phyloP scores from a whole-genome alignment of 2,329 filamentous ascomycete species.

The Colletotrichum spinosum region DNA sequence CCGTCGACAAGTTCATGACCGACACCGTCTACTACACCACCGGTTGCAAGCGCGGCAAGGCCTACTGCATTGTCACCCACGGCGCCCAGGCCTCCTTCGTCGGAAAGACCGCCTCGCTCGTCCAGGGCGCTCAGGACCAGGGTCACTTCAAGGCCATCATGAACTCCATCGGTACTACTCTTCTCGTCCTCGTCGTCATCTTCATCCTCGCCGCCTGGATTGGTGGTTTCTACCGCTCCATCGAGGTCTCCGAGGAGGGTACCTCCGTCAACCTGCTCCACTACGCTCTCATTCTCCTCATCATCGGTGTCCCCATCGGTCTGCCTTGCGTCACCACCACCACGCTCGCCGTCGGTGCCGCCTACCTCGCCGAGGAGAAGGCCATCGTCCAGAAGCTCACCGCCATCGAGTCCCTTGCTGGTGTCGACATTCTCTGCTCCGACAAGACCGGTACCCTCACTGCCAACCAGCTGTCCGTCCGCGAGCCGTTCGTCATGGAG shows the following conservation, averaged over 20 bases:
- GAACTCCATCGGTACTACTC: conserved; percentile 81
- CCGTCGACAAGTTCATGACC: conserved; percentile 83
- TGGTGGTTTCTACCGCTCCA: conserved; percentile 81
- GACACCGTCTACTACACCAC: conserved; percentile 83
- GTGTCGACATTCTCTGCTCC: conserved; percentile 83
- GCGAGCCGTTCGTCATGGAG: conserved; percentile 81
- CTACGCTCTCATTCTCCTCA: conserved; percentile 77
- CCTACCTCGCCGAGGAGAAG: conserved; percentile 81
- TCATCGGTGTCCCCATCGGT: conserved; percentile 84
- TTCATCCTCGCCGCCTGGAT: conserved; percentile 82
- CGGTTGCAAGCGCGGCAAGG: conserved; percentile 84
- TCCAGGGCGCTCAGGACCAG: conserved; percentile 80
- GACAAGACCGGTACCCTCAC: conserved; percentile 86
- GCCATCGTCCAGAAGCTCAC: conserved; percentile 85
- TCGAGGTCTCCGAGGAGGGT: conserved; percentile 66
- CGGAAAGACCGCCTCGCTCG: conserved; percentile 78
- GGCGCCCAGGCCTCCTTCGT: conserved; percentile 81
- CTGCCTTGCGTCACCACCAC: conserved; percentile 83
- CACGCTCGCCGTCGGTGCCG: conserved; percentile 80
- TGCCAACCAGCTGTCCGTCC: conserved; percentile 80
- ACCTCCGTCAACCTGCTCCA: conserved; percentile 72
- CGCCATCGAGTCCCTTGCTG: conserved; percentile 79
- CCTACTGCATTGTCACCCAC: conserved; percentile 75
- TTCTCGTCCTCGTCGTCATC: conserved; percentile 82
- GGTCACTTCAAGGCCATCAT: conserved; percentile 88